A percentile compares a stretch with the other conserved stretches of the same genome.
phyloP scores from a whole-genome alignment of 2,329 filamentous ascomycete species.

The Mycocentrospora acerina region DNA sequence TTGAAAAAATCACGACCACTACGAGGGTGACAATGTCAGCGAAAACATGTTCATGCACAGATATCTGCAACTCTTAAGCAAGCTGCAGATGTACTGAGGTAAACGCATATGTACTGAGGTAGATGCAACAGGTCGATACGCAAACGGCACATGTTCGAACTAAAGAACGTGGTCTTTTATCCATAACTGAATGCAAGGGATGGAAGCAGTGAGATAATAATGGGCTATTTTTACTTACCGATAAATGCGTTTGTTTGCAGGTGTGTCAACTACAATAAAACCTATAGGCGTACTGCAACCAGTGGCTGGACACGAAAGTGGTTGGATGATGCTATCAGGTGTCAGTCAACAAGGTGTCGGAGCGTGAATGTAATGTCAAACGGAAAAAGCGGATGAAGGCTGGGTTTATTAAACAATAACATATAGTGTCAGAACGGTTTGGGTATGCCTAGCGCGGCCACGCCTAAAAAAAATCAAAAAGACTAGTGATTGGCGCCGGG shows the following conservation, averaged over 20 bases:
- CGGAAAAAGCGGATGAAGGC: conserved; percentile 25
- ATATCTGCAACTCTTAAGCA: too few species aligned
- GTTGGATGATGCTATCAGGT: conserved; percentile 35
- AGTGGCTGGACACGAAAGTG: conserved; percentile 28
- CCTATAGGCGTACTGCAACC: conserved; percentile 32
- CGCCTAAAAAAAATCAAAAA: conserved; percentile 42
- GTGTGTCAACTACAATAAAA: conserved; percentile 32
- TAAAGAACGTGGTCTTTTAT: conserved; percentile 11
- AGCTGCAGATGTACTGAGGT: too few species aligned
- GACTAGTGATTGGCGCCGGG: conserved; percentile 33
- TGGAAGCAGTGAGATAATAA: too few species aligned
- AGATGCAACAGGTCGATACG: too few species aligned
- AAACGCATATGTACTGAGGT: too few species aligned
- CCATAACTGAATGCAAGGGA: conserved; percentile 38
- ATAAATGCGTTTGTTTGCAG: conserved; percentile 28
- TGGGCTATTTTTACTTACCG: conserved; percentile 30
- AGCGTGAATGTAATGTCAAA: conserved; percentile 7
- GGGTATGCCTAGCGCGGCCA: conserved; percentile 34
- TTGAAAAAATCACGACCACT: conserved; percentile 45
- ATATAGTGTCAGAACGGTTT: conserved; percentile 42
- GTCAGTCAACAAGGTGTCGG: conserved; percentile 19
- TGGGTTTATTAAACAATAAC: conserved; percentile 43
- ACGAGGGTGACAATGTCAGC: conserved; percentile 3
- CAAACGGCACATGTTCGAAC: background rate
- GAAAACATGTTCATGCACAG: conserved; percentile 7